Evolutionary conservation across 768 basidiomycete genomes (phyloP), one percentile per base, ranked within the genome.

Genomic region (Mrakia gelida): DNA sequence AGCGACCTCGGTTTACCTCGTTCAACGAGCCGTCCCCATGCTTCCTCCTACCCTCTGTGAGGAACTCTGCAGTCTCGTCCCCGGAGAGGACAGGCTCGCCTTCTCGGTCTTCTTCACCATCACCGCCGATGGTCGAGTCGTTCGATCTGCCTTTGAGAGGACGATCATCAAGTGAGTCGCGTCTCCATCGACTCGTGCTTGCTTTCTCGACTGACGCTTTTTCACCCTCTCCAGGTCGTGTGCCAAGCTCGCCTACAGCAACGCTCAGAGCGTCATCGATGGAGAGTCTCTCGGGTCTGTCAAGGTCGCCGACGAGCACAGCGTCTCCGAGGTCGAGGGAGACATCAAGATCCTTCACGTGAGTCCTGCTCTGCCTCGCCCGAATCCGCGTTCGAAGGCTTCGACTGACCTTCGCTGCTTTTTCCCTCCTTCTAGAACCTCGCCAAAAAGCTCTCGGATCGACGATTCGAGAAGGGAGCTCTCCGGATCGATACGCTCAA

Each of bases 21-120:
- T 98, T 38, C 97, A 99, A 84, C 90, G 96, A 75, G 90, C 92
- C 30, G 96, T 98, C 18, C 95, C 96, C 2, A 99, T 99, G 97
- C 87, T 99, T 13, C 97, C 97, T 2, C 94, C 94, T 38, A 87
- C 91, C n/a, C 86, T 99, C 63, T 92, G 91, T 82, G 95, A 98
- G 84, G 90, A 95, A 81, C 87, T 95, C 21, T 99, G 97, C 86
- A 96, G 93, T 85, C 88, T 99, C 75, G 87, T 90, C 77, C 94
- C 95, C 8, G 92, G 91, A 15, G 88, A 90, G 79, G 97, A 99
- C 76, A 91, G 95, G 73, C 89, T 99, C 43, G 90, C 95, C 2
- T 97, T 98, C 87, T 92, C 94, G 7, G 89, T 91, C 76, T 84
- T 95, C 82, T 94, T 97, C 84, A 95, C 92, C 4, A 88, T 98